Evolutionary conservation across 176 grass and related monocot species (phyloP).

Genomic region (Musa beccarii): DNA sequence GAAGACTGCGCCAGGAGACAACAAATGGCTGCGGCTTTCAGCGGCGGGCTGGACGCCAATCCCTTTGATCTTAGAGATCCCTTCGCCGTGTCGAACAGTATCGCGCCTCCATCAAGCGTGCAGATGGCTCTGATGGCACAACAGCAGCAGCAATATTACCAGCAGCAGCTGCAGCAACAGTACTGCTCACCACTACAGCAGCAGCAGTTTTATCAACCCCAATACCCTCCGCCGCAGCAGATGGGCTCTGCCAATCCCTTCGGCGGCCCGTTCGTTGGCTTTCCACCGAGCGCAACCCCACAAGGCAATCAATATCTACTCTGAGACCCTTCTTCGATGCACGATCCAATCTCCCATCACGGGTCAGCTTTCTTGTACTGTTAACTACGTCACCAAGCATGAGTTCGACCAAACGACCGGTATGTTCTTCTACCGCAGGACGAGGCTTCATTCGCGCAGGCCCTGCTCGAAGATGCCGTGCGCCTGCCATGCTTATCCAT

Average conservation of each 20-base stretch:
- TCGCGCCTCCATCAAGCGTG: slow-evolving; percentile 56
- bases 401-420: neutral
- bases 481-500: no score
- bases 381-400: neutral
- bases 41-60: slow-evolving; percentile 34
- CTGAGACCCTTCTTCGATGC: slow-evolving; percentile 12
- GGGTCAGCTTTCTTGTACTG: neutral
- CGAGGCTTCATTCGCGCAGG: no score
- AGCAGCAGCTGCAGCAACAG: slow-evolving; percentile 23
- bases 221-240: slow-evolving; percentile 32
- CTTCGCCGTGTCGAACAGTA: slow-evolving; percentile 59
- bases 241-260: slow-evolving; percentile 49
- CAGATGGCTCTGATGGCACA: slow-evolving; percentile 68
- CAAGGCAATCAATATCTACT: slow-evolving; percentile 41
- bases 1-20: slow-evolving; percentile 78
- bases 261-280: slow-evolving; percentile 40
- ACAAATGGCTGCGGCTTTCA: slow-evolving; percentile 49
- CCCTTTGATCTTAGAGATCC: slow-evolving; percentile 57
- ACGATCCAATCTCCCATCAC: neutral
- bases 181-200: neutral
- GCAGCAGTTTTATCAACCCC: slow-evolving; percentile 29
- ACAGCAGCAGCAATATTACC: slow-evolving; percentile 37
- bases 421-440: no score
- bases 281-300: slow-evolving; percentile 21
- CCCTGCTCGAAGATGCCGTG: no score